These are phyloP conservation scores for Entomophthora muscae DNA, from an alignment of 371 early-diverging fungal genomes.

Conservation along the genomic window DNA sequence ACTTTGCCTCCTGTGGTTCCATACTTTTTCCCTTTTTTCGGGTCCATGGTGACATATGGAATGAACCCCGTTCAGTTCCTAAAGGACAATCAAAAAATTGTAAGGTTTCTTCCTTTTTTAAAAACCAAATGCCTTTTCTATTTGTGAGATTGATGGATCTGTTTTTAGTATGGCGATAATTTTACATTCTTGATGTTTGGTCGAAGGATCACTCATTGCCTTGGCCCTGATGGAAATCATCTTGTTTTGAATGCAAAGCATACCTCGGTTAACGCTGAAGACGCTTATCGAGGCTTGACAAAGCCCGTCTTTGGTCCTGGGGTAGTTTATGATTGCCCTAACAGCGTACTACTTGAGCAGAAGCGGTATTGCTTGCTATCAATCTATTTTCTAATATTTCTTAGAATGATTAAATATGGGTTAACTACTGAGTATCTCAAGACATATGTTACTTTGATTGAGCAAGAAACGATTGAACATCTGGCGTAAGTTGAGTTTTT, in stretches of 20 bases:
- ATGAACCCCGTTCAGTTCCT: constrained; percentile 78
- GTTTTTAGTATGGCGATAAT: constrained; percentile 58
- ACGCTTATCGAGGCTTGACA: constrained; percentile 83
- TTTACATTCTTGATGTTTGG: constrained; percentile 90
- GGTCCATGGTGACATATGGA: constrained; percentile 75
- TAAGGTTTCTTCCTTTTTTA: background rate
- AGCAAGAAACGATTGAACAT: constrained; percentile 62
- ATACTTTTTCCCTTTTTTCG: constrained; percentile 78
- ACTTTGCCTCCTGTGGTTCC: constrained; percentile 69
- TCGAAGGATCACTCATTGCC: constrained; percentile 67
- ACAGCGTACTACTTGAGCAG: constrained; percentile 89
- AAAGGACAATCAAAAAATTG: constrained; percentile 30
- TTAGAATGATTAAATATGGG: constrained; percentile 80
- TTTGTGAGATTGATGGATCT: too few species aligned
- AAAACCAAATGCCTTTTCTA: too few species aligned
- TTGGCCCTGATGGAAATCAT: constrained; percentile 88
- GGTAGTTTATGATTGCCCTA: constrained; percentile 93
- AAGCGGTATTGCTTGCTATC: constrained; percentile 39
- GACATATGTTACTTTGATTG: constrained; percentile 72
- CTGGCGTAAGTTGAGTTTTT: constrained; percentile 24
- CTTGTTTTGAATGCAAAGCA: constrained; percentile 88
- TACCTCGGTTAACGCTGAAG: constrained; percentile 78
- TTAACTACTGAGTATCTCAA: constrained; percentile 72
- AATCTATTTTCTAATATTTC: background rate
- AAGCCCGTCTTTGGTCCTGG: constrained; percentile 88